These are phyloP conservation scores for Beauveria sp. DNA, from an alignment of 2,329 filamentous ascomycete species.

Conservation along the genomic window DNA sequence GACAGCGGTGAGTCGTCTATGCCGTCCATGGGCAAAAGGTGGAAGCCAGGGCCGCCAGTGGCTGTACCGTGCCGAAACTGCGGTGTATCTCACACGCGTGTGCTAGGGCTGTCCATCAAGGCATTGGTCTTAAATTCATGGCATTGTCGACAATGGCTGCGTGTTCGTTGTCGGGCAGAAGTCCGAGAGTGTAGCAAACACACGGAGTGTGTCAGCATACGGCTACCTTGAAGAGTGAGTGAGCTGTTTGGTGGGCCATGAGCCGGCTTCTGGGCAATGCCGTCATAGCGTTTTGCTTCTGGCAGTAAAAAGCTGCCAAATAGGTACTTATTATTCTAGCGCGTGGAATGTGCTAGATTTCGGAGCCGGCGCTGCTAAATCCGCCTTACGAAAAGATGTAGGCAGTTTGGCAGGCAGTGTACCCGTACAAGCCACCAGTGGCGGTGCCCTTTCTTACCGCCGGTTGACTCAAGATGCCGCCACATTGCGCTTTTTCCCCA, in stretches of 20 bases:
- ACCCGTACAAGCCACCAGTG: slow-evolving; percentile 14
- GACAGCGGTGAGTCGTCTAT: slow-evolving; percentile 5
- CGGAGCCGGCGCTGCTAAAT: not conserved
- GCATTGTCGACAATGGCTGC: not conserved
- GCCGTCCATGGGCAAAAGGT: slow-evolving; percentile 1
- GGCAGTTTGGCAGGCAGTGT: too few species aligned
- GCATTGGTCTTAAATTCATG: not conserved
- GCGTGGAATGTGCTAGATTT: slow-evolving; percentile 7
- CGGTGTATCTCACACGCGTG: not conserved
- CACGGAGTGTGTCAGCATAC: not conserved
- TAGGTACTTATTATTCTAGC: not conserved
- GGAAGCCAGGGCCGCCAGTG: not conserved
- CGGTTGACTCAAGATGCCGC: slow-evolving; percentile 29
- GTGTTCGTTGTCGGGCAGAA: not conserved
- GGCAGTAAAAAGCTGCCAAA: not conserved
- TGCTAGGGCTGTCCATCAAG: not conserved
- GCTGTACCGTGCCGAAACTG: not conserved
- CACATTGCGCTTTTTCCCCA: slow-evolving; percentile 5
- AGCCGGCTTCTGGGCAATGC: not conserved
- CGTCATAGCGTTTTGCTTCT: slow-evolving; percentile 3
- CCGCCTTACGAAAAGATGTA: too few species aligned
- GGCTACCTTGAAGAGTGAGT: not conserved
- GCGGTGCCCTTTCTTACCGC: slow-evolving; percentile 19
- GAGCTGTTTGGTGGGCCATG: not conserved
- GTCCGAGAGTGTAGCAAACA: not conserved